Percentiles rank a stretch among this genome's conserved stretches.
These are phyloP conservation scores for Mortierella sp. DNA, from an alignment of 371 early-diverging fungal species.

Conservation along the genomic window DNA sequence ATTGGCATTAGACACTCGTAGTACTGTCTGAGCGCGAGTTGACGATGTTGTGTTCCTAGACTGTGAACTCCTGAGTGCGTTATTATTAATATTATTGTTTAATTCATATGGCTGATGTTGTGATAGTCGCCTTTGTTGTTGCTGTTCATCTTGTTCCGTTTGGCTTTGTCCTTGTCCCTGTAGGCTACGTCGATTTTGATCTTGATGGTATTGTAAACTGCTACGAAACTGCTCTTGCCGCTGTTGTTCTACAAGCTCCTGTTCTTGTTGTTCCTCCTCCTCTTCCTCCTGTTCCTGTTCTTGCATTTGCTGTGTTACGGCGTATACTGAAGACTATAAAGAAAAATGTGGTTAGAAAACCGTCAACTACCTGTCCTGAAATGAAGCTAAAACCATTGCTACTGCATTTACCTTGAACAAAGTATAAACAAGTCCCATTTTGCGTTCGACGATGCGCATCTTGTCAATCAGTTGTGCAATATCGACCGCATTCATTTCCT, in stretches of 20 bases:
- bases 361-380: too few relatives aligned
- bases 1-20: conserved; percentile 24
- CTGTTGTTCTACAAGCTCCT: not conserved
- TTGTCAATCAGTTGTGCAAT: conserved; percentile 54
- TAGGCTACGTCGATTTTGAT: conserved; percentile 6
- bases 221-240: not conserved
- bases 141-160: conserved; percentile 15
- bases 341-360: not conserved
- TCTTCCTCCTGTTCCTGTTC: conserved; percentile 26
- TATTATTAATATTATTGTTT: conserved; percentile 4
- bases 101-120: conserved; percentile 13
- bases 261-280: conserved; percentile 10
- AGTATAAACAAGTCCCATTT: conserved; percentile 55
- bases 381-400: not conserved
- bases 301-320: conserved; percentile 21
- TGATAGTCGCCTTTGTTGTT: conserved; percentile 5
- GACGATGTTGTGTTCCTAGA: conserved; percentile 3
- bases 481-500: conserved; percentile 52
- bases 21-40: conserved; percentile 6
- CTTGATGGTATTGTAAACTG: conserved; percentile 2
- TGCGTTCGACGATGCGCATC: conserved; percentile 52
- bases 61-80: conserved; percentile 14
- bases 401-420: conserved; percentile 39
- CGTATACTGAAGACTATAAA: conserved; percentile 44
- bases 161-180: conserved; percentile 9